Percentiles rank a stretch among this genome's conserved stretches.
Conservation (phyloP, 768 basidiomycete species). For the Rhodotorula diobovata region DNA sequence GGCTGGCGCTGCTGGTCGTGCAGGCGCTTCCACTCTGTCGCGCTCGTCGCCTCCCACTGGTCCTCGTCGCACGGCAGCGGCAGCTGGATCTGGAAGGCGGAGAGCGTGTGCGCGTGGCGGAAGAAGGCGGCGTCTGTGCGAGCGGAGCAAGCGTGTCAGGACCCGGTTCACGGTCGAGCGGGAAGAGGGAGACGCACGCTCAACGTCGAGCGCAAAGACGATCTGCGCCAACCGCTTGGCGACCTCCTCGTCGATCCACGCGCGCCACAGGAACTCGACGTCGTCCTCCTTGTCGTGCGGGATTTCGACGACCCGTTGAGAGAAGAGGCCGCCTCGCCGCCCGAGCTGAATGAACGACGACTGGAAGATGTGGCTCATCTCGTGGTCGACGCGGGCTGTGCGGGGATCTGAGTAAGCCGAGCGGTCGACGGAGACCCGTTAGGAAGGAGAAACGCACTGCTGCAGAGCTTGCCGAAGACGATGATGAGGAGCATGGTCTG, state of each 20-base stretch:
- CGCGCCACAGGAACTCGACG: slow-evolving; percentile 29
- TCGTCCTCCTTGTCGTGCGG: slow-evolving; percentile 18
- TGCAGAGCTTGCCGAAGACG: slow-evolving; percentile 39
- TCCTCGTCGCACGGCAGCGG: slow-evolving; percentile 40
- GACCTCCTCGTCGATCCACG: slow-evolving; percentile 39
- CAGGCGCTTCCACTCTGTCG: slow-evolving; percentile 35
- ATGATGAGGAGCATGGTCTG: slow-evolving; percentile 37
- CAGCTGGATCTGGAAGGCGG: slow-evolving; percentile 43
- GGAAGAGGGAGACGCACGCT: slow-evolving; percentile 31
- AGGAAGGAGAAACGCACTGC: slow-evolving; percentile 16
- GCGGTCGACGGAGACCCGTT: too few species aligned
- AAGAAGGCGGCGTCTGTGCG: slow-evolving; percentile 79
- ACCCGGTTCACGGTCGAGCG: background rate
- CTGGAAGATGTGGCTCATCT: slow-evolving; percentile 41
- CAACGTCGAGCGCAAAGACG: slow-evolving; percentile 38
- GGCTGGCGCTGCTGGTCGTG: slow-evolving; percentile 31
- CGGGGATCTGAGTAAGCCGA: background rate
- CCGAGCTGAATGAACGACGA: slow-evolving; percentile 19
- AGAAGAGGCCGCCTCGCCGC: slow-evolving; percentile 35
- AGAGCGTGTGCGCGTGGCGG: slow-evolving; percentile 54
- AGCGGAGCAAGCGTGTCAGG: slow-evolving; percentile 53
- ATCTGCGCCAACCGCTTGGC: slow-evolving; percentile 37
- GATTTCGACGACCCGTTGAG: slow-evolving; percentile 20
- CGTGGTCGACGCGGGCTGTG: slow-evolving; percentile 35
- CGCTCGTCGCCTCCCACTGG: slow-evolving; percentile 39